Percentiles rank a stretch among this genome's conserved stretches.
phyloP scores from a whole-genome alignment of 139 green algal species.

The Chlorella sp. region DNA sequence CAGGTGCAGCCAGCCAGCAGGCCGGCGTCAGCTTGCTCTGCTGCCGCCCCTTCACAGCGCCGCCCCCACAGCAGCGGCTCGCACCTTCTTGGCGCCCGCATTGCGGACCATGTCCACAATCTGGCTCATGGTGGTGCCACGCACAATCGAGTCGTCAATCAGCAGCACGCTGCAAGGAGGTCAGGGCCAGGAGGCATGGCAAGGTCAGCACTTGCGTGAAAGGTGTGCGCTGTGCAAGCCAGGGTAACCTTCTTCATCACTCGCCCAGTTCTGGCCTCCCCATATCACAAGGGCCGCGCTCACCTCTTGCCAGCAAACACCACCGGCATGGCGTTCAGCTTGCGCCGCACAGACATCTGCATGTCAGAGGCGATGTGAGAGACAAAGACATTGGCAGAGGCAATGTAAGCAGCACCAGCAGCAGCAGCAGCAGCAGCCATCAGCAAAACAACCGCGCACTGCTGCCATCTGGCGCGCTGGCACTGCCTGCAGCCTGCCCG shows the following conservation, averaged over 20 bases:
- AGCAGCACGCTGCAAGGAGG: constrained; percentile 86
- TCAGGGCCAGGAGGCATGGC: too few relatives aligned
- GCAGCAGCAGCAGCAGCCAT: background rate
- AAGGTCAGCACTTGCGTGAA: too few relatives aligned
- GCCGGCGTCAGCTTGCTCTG: too few relatives aligned
- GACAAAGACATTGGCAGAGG: background rate
- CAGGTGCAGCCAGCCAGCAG: too few relatives aligned
- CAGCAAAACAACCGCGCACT: background rate
- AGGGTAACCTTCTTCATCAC: too few relatives aligned
- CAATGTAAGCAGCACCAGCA: background rate
- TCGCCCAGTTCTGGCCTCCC: too few relatives aligned
- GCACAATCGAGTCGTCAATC: constrained; percentile 99
- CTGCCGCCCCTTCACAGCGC: too few relatives aligned
- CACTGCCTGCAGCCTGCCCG: too few relatives aligned
- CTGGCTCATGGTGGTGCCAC: constrained; percentile 96
- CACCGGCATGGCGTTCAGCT: constrained; percentile 97
- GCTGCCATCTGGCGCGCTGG: too few relatives aligned
- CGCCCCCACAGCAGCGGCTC: background rate
- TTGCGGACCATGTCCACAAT: constrained; percentile 97
- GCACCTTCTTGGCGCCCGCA: constrained; percentile 88
- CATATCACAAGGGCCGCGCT: too few relatives aligned
- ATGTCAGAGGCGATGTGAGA: background rate
- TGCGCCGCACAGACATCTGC: constrained; percentile 89
- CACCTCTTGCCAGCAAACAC: constrained; percentile 89
- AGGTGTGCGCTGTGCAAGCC: too few relatives aligned